Evolutionary conservation across 2,329 filamentous ascomycete species (phyloP), one percentile per base, ranked within the genome.

Genomic region (Byssoonygena ceratinophila): DNA sequence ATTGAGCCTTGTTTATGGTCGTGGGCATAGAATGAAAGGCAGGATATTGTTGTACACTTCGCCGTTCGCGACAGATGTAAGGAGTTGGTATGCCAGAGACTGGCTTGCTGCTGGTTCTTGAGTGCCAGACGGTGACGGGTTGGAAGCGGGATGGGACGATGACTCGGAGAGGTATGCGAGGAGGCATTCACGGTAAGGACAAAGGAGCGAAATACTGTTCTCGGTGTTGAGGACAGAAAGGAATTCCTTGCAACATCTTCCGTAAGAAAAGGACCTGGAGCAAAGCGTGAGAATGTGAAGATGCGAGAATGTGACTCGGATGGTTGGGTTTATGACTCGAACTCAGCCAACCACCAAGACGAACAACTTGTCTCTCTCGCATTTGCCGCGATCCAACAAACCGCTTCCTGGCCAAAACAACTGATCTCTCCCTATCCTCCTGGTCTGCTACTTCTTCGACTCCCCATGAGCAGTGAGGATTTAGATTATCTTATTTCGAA

Each of bases 1-100:
- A 45, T 54, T 55, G 12, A 55, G 32, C 39, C 46, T 54, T 60
- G 53, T 20, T 55, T 58, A 25, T 22, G 1, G 12, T 36, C 27
- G 39, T 34, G 48, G 16, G 53, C 41, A 46, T 55, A 43, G 46
- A 44, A 18, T 36, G 20, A 9, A 44, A 44, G 14, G 16, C 6
- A 20, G 12, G 29, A 9, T 29, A 36, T 18, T 20, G 36, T 25
- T 9, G 36, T 50, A 41, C 16, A 20, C 16, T 31, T 7, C 7
- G 11, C 7, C 16, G 16, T 3, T 27, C 16, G 8, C 36, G 18
- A 16, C 39, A 23, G 34, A 36, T 16, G 7, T 11, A 36, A 9
- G 18, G 37, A 25, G 39, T 25, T 7, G 23, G 8, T 40, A 23
- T 16, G 16, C 5, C 7, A 9, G 23, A 25, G 23, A 20, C 16